Evolutionary conservation across 352 stramenopile species (phyloP).

Genomic region (Phytophthora ramorum): DNA sequence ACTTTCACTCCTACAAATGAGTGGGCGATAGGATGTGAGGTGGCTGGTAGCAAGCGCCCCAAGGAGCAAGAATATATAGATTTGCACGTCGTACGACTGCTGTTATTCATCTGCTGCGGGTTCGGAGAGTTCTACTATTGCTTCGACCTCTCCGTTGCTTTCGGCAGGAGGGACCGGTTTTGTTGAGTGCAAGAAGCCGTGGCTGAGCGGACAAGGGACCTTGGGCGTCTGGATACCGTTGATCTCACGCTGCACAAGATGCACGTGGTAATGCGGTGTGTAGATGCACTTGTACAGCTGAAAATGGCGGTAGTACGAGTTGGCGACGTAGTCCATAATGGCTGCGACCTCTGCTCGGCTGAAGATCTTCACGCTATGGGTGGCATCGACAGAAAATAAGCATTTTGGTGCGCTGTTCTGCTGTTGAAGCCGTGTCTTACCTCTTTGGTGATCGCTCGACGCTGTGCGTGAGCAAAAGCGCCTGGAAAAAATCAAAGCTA

Average conservation of each 20-base stretch:
- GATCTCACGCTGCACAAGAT: slow-evolving; percentile 54
- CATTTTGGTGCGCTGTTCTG: neutral
- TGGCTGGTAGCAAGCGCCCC: neutral
- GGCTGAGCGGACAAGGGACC: slow-evolving; percentile 39
- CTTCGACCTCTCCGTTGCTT: slow-evolving; percentile 2
- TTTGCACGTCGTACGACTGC: slow-evolving; percentile 19
- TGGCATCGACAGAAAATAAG: neutral
- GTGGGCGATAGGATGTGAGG: neutral
- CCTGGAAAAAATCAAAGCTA: slow-evolving; percentile 73
- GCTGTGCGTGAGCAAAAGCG: slow-evolving; percentile 66
- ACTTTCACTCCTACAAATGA: slow-evolving; percentile 1
- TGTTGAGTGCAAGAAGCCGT: slow-evolving; percentile 47
- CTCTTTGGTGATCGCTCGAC: slow-evolving; percentile 76
- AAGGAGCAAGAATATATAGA: slow-evolving; percentile 39
- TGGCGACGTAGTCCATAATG: slow-evolving; percentile 78
- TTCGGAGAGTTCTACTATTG: slow-evolving; percentile 6
- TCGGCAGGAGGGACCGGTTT: slow-evolving; percentile 10
- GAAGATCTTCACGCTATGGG: slow-evolving; percentile 65
- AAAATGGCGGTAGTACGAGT: slow-evolving; percentile 86
- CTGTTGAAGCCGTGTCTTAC: slow-evolving; percentile 22
- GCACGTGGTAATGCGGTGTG: slow-evolving; percentile 65
- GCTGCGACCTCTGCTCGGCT: slow-evolving; percentile 48
- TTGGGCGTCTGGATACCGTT: slow-evolving; percentile 56
- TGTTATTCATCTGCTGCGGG: slow-evolving; percentile 6
- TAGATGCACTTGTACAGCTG: slow-evolving; percentile 85